A percentile compares a stretch with the other conserved stretches of the same genome.
Evolutionary conservation across 2,329 filamentous ascomycete species (phyloP).

Genomic region (Fusarium caatingaense): DNA sequence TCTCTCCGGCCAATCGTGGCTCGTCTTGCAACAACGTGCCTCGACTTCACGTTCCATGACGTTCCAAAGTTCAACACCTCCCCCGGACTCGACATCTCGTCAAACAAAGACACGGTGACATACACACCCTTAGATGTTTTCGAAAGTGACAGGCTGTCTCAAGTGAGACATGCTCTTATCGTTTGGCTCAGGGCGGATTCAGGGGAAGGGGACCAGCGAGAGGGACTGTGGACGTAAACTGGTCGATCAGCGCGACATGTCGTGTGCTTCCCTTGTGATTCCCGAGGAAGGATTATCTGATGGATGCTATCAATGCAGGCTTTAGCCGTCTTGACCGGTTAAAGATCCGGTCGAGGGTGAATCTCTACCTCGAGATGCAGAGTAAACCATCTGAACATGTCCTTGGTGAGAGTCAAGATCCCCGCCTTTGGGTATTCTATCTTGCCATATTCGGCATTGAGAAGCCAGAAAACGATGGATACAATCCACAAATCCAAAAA

Average conservation of each 20-base stretch:
- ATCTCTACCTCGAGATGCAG: constrained; percentile 3
- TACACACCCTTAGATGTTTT: constrained; percentile 3
- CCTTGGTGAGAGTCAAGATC: constrained; percentile 8
- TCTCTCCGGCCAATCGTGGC: constrained; percentile 36
- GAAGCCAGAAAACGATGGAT: constrained; percentile 22
- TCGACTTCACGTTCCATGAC: constrained; percentile 33
- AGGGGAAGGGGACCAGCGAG: constrained; percentile 27
- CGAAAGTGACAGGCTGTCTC: constrained; percentile 14
- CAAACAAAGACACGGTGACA: not conserved
- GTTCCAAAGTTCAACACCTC: constrained; percentile 20
- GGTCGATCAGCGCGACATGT: constrained; percentile 25
- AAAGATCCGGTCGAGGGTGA: constrained; percentile 15
- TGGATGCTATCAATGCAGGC: constrained; percentile 1
- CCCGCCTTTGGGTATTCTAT: constrained; percentile 6
- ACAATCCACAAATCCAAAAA: constrained; percentile 24
- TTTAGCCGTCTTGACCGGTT: constrained; percentile 13
- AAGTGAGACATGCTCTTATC: constrained; percentile 25
- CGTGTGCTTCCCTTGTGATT: constrained; percentile 31
- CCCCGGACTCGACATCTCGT: constrained; percentile 4
- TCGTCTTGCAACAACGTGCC: constrained; percentile 43
- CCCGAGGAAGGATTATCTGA: constrained; percentile 4
- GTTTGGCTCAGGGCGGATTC: constrained; percentile 25
- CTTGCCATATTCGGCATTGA: not conserved
- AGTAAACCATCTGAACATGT: not conserved
- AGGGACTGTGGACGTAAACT: constrained; percentile 16